Evolutionary conservation across 257 asterid genomes (phyloP).

Genomic region (Solanum dulcamara): DNA sequence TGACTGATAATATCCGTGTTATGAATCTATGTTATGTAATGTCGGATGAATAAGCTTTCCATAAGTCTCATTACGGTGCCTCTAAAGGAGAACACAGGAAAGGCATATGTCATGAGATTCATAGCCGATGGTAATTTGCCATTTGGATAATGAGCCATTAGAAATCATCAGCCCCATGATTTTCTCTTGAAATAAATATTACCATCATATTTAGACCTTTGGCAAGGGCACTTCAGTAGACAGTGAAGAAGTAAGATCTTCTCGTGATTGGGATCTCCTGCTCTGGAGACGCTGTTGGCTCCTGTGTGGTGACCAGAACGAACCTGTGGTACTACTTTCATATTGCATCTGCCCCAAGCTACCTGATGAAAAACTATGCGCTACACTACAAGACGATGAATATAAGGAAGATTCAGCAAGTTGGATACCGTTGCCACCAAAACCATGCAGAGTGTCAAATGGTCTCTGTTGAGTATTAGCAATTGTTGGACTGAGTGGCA

Average conservation of each 20-base stretch:
- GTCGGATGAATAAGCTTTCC: not conserved
- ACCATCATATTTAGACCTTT: slow-evolving; percentile 22
- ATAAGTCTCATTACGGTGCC: not conserved
- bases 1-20: not conserved
- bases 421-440: slow-evolving; percentile 37
- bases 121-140: not conserved
- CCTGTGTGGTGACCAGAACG: slow-evolving; percentile 36
- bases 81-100: not conserved
- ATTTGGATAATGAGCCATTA: not conserved
- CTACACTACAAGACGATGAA: slow-evolving; percentile 66
- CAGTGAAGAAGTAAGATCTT: slow-evolving; percentile 67
- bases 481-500: slow-evolving; percentile 85
- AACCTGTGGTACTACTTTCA: slow-evolving; percentile 23
- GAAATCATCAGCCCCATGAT: not conserved
- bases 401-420: slow-evolving; percentile 45
- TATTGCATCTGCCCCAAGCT: slow-evolving; percentile 41
- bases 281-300: slow-evolving; percentile 32
- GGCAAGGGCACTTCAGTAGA: slow-evolving; percentile 44
- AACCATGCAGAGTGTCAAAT: slow-evolving; percentile 35
- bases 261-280: slow-evolving; percentile 79
- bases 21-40: not conserved
- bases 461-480: slow-evolving; percentile 44
- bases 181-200: not conserved
- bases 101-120: not conserved
- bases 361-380: slow-evolving; percentile 76